Evolutionary conservation across 2,329 filamentous ascomycete genomes (phyloP).

Genomic region (Colletotrichum tofieldiae): DNA sequence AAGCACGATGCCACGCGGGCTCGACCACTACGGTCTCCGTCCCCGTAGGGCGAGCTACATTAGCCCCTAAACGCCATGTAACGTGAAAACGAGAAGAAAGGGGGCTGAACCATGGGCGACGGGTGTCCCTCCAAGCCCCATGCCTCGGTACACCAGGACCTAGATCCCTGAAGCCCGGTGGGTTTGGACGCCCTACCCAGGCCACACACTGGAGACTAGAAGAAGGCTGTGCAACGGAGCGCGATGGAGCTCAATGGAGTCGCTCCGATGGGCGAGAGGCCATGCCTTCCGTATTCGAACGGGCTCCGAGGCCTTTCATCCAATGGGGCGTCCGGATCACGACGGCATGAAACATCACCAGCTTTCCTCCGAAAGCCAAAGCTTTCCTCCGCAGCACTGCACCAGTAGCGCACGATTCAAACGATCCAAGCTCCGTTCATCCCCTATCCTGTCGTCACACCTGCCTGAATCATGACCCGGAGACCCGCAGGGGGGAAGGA

Average conservation of each 20-base stretch:
- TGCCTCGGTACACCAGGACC: conserved; percentile 30
- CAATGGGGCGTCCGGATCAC: conserved; percentile 15
- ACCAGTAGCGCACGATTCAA: conserved; percentile 23
- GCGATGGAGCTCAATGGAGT: conserved; percentile 34
- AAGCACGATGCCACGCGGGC: conserved; percentile 15
- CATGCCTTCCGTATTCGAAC: conserved; percentile 38
- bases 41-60: conserved; percentile 28
- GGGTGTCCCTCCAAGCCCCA: background rate
- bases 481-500: background rate
- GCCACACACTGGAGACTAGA: conserved; percentile 8
- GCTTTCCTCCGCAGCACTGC: conserved; percentile 19
- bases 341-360: conserved; percentile 36
- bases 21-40: background rate
- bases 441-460: background rate
- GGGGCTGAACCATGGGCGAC: conserved; percentile 8
- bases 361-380: conserved; percentile 26
- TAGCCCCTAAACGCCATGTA: conserved; percentile 21
- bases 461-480: conserved; percentile 22
- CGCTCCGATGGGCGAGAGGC: conserved; percentile 33
- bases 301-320: conserved; percentile 23
- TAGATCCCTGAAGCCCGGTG: background rate
- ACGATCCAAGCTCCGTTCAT: conserved; percentile 23
- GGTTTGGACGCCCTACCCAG: conserved; percentile 18
- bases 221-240: conserved; percentile 38
- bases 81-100: conserved; percentile 17